phyloP scores from a whole-genome alignment of 176 grass and related monocot genomes.

The Zoysia japonica region DNA sequence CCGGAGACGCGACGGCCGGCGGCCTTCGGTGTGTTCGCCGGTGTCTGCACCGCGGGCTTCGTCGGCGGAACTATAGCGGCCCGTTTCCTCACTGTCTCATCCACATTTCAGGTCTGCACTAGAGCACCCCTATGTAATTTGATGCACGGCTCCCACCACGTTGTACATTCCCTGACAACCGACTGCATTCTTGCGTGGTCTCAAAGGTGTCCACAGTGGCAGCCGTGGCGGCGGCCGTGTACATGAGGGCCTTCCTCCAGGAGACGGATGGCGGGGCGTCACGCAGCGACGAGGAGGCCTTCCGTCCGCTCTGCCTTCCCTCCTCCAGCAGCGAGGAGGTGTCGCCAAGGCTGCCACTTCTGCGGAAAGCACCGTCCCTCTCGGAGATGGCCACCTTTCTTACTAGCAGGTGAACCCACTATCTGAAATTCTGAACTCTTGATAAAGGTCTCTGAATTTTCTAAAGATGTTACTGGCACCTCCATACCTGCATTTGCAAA shows the following conservation, averaged over 20 bases:
- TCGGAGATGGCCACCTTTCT: slow-evolving; percentile 47
- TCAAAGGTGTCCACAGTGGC: slow-evolving; percentile 21
- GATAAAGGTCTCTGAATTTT: neutral
- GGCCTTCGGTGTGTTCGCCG: slow-evolving; percentile 53
- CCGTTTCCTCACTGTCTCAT: slow-evolving; percentile 44
- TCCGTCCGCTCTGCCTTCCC: slow-evolving; percentile 40
- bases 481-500: neutral
- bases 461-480: neutral
- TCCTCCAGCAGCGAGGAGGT: slow-evolving; percentile 28
- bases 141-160: too few species aligned
- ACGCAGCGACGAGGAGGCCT: slow-evolving; percentile 43
- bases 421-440: slow-evolving; percentile 3
- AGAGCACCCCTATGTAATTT: neutral
- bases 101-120: slow-evolving; percentile 46
- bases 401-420: slow-evolving; percentile 50
- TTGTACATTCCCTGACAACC: neutral
- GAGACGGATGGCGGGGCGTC: slow-evolving; percentile 52
- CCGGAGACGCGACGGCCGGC: slow-evolving; percentile 35
- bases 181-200: neutral
- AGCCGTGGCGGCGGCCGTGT: slow-evolving; percentile 42
- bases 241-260: slow-evolving; percentile 61
- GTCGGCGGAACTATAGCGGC: slow-evolving; percentile 44
- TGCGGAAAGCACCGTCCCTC: slow-evolving; percentile 49
- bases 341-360: slow-evolving; percentile 44
- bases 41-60: slow-evolving; percentile 50